Conservation (phyloP, 140 eudicot genomes). For the Anethum foeniculum region DNA sequence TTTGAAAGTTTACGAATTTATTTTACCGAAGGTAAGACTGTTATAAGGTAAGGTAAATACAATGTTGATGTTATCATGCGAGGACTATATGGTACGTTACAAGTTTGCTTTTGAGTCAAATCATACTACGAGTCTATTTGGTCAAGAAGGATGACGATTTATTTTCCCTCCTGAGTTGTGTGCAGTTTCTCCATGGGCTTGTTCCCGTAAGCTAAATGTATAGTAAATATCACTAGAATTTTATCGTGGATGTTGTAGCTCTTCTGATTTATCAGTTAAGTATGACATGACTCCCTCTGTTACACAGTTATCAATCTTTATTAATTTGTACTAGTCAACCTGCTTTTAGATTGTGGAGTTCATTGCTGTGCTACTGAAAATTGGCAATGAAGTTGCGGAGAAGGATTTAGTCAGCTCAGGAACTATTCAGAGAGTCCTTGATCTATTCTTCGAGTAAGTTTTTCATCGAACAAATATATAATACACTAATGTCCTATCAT, state of each 20-base stretch:
- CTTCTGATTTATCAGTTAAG: background rate
- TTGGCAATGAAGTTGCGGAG: slow-evolving; percentile 82
- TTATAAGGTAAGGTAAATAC: background rate
- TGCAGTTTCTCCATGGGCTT: background rate
- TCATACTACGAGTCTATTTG: background rate
- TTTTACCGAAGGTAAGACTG: background rate
- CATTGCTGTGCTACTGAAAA: slow-evolving; percentile 69
- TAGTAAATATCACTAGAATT: background rate
- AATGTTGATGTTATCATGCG: background rate
- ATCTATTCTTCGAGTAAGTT: slow-evolving; percentile 91
- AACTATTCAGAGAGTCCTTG: slow-evolving; percentile 70
- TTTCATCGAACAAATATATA: slow-evolving; percentile 9
- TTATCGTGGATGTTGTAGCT: background rate
- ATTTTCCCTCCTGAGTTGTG: background rate
- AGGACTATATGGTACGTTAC: background rate
- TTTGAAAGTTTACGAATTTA: background rate
- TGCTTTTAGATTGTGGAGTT: slow-evolving; percentile 82
- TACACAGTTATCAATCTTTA: background rate
- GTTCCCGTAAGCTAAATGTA: background rate
- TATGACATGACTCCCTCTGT: background rate
- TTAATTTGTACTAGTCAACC: slow-evolving; percentile 6
- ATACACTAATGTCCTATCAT: background rate
- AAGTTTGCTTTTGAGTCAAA: background rate
- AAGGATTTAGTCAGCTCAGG: slow-evolving; percentile 78
- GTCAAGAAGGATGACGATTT: background rate